Conservation (phyloP, 176 grass and related monocot genomes). For the Ampelocalamus luodianensis region DNA sequence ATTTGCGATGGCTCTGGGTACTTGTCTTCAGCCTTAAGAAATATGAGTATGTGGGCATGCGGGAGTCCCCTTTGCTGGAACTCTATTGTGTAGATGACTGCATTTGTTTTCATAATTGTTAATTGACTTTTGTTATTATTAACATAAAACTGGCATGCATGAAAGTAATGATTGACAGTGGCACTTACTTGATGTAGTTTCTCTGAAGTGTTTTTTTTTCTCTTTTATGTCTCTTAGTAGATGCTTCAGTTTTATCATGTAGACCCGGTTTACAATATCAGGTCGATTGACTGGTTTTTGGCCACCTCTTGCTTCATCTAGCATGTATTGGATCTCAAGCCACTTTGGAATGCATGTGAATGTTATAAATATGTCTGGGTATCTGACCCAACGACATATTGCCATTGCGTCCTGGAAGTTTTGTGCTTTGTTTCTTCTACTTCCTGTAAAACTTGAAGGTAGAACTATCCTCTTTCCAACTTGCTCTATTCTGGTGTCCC, state of each 20-base stretch:
- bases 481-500: neutral
- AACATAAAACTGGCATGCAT: neutral
- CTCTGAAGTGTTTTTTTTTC: neutral
- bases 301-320: no score
- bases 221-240: neutral
- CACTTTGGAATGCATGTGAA: constrained; percentile 42
- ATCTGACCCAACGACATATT: neutral
- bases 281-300: neutral
- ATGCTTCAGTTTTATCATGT: neutral
- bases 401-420: constrained; percentile 42
- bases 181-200: neutral
- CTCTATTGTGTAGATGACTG: neutral
- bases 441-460: constrained; percentile 12
- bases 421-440: constrained; percentile 21
- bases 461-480: no score
- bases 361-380: constrained; percentile 18
- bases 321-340: constrained; percentile 11
- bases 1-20: neutral
- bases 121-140: no score
- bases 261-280: neutral
- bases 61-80: constrained; percentile 5
- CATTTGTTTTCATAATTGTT: no score
- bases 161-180: neutral
- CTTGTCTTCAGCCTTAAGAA: neutral
- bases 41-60: neutral